Conservation (phyloP, 345 rosid species). For the Syzygium aromaticum region DNA sequence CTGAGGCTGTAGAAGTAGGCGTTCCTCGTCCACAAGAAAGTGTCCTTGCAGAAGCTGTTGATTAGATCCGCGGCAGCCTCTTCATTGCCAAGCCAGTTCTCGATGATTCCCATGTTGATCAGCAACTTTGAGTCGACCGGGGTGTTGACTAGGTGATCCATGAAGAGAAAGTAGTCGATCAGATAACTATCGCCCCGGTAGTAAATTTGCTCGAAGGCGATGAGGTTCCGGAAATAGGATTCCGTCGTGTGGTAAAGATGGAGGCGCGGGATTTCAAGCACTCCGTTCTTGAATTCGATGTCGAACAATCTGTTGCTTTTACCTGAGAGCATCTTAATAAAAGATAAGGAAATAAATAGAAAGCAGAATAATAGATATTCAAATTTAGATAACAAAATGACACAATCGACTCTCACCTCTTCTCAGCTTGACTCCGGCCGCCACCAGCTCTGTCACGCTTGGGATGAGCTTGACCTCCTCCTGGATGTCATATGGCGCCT, state of each 20-base stretch:
- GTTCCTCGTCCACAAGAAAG: fast-evolving
- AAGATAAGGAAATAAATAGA: neutral
- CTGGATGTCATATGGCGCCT: neutral
- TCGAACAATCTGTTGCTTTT: neutral
- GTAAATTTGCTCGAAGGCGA: constrained; percentile 10
- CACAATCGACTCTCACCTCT: neutral
- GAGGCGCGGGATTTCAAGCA: constrained; percentile 6
- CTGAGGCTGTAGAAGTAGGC: too few species aligned
- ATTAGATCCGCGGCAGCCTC: neutral
- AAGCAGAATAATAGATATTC: neutral
- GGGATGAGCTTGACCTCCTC: neutral
- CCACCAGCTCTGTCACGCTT: neutral
- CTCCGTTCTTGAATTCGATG: constrained; percentile 3
- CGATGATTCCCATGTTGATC: neutral
- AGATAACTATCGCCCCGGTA: neutral
- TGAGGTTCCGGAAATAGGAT: neutral
- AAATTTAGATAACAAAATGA: neutral
- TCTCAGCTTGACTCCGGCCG: neutral
- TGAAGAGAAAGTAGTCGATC: neutral
- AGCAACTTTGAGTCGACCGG: neutral
- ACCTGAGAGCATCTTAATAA: neutral
- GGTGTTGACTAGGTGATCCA: neutral
- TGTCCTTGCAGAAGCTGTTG: neutral
- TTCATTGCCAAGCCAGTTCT: neutral
- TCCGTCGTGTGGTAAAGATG: neutral